Base-by-base conservation (phyloP, 2,329 filamentous ascomycete genomes). In the Penicillium sp. region DNA sequence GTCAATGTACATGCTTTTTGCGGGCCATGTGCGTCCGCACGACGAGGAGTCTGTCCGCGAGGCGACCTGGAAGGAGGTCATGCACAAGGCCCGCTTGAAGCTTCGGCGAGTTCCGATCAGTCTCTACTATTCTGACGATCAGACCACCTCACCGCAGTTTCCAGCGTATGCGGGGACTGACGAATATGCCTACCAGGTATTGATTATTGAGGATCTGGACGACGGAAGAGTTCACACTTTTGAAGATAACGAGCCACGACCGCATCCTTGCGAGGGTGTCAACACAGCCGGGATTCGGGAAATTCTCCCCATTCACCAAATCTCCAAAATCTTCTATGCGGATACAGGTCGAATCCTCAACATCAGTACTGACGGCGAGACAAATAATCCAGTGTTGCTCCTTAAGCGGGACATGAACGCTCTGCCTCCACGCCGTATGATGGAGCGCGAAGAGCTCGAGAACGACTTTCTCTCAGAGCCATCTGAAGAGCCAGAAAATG, bases 1-100 rank as follows among this genome's bases (percentile, higher is more conserved):
- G 6, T 94, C 89, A 0, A 69, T 96, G 50, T 98, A 96, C 63
- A 95, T 96, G 88, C 75, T 96, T 0, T 98, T 96, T 55, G 74
- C 82, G 2, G 84, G 87, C 1, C 88, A 96, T 61, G 70, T 81
- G 29, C 66, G 76, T 26, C 67, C 72, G 2, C 71, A 75, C 12
- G 69, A 75, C 51, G 65, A 79, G 64, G 64, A 78, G 60, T 65
- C 76, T 52, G 52, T 80, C 49, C 59, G 84, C 66, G 64, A 80
- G 66, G 71, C 87, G 0, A 84, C 89, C 0, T 96, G 92, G 92
- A 92, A 96, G 59, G 90, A 98, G 60, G 88, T 94, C 27, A 82
- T 95, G 44, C 89, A 96, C 68, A 98, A 96, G 62, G 85, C 88
- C 12, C 78, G 81, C 26, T 79, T 95, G 9, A 86, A 88, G 41